Evolutionary conservation across 768 basidiomycete genomes (phyloP), one percentile per base, ranked within the genome.

Genomic region (Russula griseocarnosa): DNA sequence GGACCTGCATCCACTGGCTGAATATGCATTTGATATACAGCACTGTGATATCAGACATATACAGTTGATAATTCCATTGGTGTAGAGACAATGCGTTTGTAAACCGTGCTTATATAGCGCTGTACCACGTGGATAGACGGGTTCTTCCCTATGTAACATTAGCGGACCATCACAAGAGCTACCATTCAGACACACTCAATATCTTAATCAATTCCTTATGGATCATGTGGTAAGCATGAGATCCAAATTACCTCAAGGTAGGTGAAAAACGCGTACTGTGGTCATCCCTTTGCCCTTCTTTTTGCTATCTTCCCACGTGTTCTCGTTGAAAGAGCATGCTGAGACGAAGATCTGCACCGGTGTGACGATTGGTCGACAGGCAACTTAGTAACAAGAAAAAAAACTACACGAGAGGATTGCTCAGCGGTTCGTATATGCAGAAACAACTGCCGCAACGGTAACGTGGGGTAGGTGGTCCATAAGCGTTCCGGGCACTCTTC

Each of bases 321-420:
- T 10, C 20, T 67, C 58, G 6, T 59, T 28, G 42, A 55, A 47
- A 30, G 50, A 22, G 32, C 63, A 61, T 11, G 66, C 49, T 22
- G 66, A 67, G 4, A 67, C 8, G 22, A 60, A 67, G 9, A 67
- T 65, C 66, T 66, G 32, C 38, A 58, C 2, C 5, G 10, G 18
- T 6, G 22, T n/a, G 22, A 14, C 40, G 26, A 28, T 60, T 22
- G 2, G 20, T 46, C 22, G 9, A 24, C 30, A 30, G n/a, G 20
- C 1, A 30, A 32, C 11, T 44, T 5, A 30, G 26, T 7, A 7
- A 40, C n/a, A 13, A 38, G 20, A 24, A 61, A 20, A 46, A 34
- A 44, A 24, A 61, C 13, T 46, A 34, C 44, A 67, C 55, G 28
- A 51, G 46, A 6, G 66, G 58, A 14, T 59, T 55, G 16, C 34